phyloP scores from a whole-genome alignment of 2,329 filamentous ascomycete genomes.

The Ophiostoma angusticollis region DNA sequence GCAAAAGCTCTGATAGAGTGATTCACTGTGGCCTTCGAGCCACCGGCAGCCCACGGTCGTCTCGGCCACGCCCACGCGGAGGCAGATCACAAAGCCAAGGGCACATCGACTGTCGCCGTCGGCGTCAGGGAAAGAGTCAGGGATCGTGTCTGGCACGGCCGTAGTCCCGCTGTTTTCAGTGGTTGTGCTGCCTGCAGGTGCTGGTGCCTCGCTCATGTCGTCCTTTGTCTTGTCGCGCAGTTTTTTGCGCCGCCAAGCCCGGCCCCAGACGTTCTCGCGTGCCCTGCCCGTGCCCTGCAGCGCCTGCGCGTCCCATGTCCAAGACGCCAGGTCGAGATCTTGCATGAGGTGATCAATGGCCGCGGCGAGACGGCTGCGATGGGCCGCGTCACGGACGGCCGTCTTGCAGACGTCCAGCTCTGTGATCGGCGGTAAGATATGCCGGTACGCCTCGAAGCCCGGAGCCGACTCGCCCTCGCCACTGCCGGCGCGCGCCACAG shows the following conservation, averaged over 20 bases:
- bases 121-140: no score
- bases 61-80: constrained; percentile 27
- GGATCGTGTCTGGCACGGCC: no score
- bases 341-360: constrained; percentile 33
- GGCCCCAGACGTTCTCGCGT: constrained; percentile 64
- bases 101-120: constrained; percentile 26
- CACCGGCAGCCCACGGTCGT: constrained; percentile 48
- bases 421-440: constrained; percentile 30
- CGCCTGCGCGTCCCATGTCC: constrained; percentile 46
- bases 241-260: constrained; percentile 55
- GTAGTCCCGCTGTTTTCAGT: no score
- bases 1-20: constrained; percentile 76
- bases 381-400: not conserved
- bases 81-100: constrained; percentile 47
- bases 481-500: constrained; percentile 27
- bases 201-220: constrained; percentile 14
- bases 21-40: constrained; percentile 60
- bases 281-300: constrained; percentile 49
- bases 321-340: constrained; percentile 44
- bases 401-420: constrained; percentile 31
- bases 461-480: not conserved
- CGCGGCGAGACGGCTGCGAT: constrained; percentile 23
- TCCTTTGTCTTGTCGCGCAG: constrained; percentile 19
- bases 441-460: constrained; percentile 24
- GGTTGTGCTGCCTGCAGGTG: no score